Evolutionary conservation across 2,329 filamentous ascomycete genomes (phyloP), one percentile per base, ranked within the genome.

Genomic region (Aspergillus amoenus): DNA sequence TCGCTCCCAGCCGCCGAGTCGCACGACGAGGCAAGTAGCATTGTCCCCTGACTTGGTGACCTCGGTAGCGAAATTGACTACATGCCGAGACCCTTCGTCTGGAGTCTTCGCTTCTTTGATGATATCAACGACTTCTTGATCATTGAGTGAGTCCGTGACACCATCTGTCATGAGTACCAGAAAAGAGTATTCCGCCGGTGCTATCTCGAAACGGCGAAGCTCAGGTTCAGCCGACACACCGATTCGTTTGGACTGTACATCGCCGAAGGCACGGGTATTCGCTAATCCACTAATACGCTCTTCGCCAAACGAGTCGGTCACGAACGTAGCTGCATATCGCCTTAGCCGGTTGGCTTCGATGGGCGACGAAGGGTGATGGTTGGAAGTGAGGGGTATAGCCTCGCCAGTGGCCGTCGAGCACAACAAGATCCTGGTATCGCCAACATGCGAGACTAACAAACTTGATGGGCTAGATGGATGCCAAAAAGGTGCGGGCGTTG

Each of bases 281-380:
- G 94, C 94, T 0, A 99, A 82, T 0, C 94, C 93, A 13, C 88
- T 88, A 74, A 99, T 94, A 65, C 94, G 91, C 76, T 97, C 93
- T 76, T 99, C 94, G 69, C 94, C 94, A 73, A 99, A 99, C 34
- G 91, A 95, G 76, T 99, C 94, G 0, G 93, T 94, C 17, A 96
- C 88, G 71, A 97, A 93, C 3, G 88, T 88, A 30, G 89, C 85
- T 1, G 92, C 90, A 71, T 93, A 97, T 48, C 93, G 88, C 44
- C 93, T 88, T 22, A 99, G 82, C 7, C 94, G 86, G 42, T 86
- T 87, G 9, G 89, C 88, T 78, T 99, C 94, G 55, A 87, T 81
- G 0, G 94, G 94, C 4, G 89, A 86, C n/a, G 87, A 90, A 0
- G 94, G 93, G 71, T 96, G 94, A 74, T 99, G 94, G 72, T 96